phyloP scores from a whole-genome alignment of 306 rosid genomes.

The Casuarina cunninghamiana region DNA sequence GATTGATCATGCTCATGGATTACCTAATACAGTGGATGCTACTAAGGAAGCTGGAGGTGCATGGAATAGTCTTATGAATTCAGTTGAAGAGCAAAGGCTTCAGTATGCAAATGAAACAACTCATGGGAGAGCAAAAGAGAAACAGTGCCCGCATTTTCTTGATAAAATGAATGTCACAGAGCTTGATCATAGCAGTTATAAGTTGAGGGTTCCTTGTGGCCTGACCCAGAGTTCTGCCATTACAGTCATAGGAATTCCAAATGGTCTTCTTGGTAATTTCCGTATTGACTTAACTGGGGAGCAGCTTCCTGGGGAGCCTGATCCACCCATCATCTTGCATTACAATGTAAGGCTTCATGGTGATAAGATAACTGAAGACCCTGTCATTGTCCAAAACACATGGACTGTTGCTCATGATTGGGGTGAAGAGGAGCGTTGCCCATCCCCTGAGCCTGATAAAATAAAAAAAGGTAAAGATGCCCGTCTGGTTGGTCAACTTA shows the following conservation, averaged over 20 bases:
- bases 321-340: slow-evolving; percentile 89
- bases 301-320: slow-evolving; percentile 97
- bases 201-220: slow-evolving; percentile 84
- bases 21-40: slow-evolving; percentile 91
- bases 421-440: slow-evolving; percentile 98
- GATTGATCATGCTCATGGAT: slow-evolving; percentile 64
- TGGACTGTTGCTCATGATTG: slow-evolving; percentile 96
- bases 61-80: slow-evolving; percentile 75
- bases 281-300: slow-evolving; percentile 88
- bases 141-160: slow-evolving; percentile 95
- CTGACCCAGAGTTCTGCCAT: slow-evolving; percentile 97
- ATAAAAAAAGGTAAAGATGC: slow-evolving; percentile 61
- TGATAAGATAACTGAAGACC: slow-evolving; percentile 92
- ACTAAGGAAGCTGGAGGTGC: slow-evolving; percentile 86
- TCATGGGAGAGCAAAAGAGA: slow-evolving; percentile 56
- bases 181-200: slow-evolving; percentile 50
- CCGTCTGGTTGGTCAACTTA: slow-evolving; percentile 18
- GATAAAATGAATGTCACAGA: slow-evolving; percentile 71
- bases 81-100: slow-evolving; percentile 59
- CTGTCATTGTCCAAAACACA: slow-evolving; percentile 94
- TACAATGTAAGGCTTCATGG: slow-evolving; percentile 97
- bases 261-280: slow-evolving; percentile 88
- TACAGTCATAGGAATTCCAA: slow-evolving; percentile 79
- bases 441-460: slow-evolving; percentile 74
- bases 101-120: slow-evolving; percentile 63